Evolutionary conservation across 306 rosid species (phyloP).

Genomic region (Crotalaria pallida): DNA sequence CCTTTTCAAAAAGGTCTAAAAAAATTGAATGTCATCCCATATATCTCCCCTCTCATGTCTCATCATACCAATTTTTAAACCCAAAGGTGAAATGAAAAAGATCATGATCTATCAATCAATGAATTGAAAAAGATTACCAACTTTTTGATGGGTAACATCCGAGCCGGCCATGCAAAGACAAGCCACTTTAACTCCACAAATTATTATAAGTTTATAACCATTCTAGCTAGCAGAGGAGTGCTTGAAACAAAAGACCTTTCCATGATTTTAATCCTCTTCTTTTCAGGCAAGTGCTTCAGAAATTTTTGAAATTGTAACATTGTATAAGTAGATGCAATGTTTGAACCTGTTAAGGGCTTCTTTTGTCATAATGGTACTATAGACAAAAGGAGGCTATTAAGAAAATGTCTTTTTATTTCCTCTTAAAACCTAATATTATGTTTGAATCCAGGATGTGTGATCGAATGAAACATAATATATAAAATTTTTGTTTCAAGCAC

Average conservation of each 20-base stretch:
- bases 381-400: slow-evolving; percentile 23
- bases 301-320: slow-evolving; percentile 18
- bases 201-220: too few species aligned
- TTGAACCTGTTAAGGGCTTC: slow-evolving; percentile 15
- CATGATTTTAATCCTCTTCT: neutral
- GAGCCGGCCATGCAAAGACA: slow-evolving; percentile 30
- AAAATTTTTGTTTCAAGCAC: slow-evolving; percentile 23
- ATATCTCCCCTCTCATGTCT: slow-evolving; percentile 30
- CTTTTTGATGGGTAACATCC: slow-evolving; percentile 37
- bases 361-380: slow-evolving; percentile 29
- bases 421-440: neutral
- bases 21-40: slow-evolving; percentile 18
- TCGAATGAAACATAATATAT: too few species aligned
- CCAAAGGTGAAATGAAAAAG: slow-evolving; percentile 44
- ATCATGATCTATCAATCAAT: slow-evolving; percentile 76
- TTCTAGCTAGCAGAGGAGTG: slow-evolving; percentile 30
- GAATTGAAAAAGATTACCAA: slow-evolving; percentile 44
- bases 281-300: slow-evolving; percentile 4
- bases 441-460: too few species aligned
- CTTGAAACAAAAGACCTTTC: slow-evolving; percentile 2
- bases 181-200: slow-evolving; percentile 20
- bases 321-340: slow-evolving; percentile 6
- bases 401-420: neutral
- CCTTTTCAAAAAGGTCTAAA: slow-evolving; percentile 28
- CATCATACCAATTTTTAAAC: slow-evolving; percentile 44